A percentile compares a stretch with the other conserved stretches of the same genome.
phyloP scores from a whole-genome alignment of 768 basidiomycete species.

The Rubroboletus satanas region DNA sequence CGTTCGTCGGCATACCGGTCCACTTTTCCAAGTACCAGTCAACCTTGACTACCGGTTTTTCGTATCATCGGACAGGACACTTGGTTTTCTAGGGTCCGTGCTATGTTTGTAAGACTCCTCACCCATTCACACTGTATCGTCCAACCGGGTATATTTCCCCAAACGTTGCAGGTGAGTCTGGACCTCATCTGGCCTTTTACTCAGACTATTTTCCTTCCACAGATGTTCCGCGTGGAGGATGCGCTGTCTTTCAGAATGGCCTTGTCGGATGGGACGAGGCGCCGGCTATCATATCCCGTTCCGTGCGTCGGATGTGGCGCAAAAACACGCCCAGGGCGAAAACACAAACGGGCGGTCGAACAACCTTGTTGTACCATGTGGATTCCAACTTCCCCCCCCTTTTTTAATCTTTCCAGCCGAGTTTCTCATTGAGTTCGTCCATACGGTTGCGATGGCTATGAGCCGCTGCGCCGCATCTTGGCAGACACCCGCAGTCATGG shows the following conservation, averaged over 20 bases:
- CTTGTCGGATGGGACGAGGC: not conserved
- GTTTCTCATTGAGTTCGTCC: not conserved
- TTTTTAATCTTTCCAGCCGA: not conserved
- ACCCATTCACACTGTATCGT: not conserved
- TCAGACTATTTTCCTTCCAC: not conserved
- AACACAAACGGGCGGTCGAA: not conserved
- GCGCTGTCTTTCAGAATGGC: not conserved
- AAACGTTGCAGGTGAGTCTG: not conserved
- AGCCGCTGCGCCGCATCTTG: not conserved
- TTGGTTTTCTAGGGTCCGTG: not conserved
- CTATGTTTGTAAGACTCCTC: not conserved
- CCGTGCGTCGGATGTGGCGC: constrained; percentile 16
- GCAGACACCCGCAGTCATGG: not conserved
- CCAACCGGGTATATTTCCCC: not conserved
- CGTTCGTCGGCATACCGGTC: not conserved
- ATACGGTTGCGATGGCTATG: too few species aligned
- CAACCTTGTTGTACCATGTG: constrained; percentile 1
- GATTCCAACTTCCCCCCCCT: not conserved
- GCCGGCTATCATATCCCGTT: not conserved
- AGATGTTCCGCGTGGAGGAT: not conserved
- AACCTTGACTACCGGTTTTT: not conserved
- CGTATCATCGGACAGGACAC: not conserved
- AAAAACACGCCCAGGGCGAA: not conserved
- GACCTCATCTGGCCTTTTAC: not conserved
- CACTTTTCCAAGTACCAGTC: not conserved